Evolutionary conservation across 345 rosid species (phyloP).

Genomic region (Nephelium lappaceum): DNA sequence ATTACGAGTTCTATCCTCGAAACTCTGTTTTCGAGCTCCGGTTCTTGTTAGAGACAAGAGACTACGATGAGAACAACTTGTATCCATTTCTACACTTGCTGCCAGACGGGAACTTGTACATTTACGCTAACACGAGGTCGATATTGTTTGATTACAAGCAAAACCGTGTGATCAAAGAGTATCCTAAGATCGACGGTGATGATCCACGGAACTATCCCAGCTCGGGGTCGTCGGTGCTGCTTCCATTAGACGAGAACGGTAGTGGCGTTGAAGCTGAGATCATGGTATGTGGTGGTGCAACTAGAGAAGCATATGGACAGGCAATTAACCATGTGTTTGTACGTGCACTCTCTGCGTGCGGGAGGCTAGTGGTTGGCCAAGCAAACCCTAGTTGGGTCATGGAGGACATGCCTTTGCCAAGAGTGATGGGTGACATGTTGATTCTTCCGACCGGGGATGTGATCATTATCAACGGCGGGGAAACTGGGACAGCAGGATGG

Average conservation of each 20-base stretch:
- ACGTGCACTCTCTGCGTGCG: constrained; percentile 63
- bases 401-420: constrained; percentile 74
- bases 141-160: constrained; percentile 62
- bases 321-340: constrained; percentile 32
- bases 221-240: constrained; percentile 77
- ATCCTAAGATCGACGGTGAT: constrained; percentile 52
- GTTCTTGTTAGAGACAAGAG: constrained; percentile 56
- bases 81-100: constrained; percentile 85
- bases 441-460: constrained; percentile 73
- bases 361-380: constrained; percentile 53
- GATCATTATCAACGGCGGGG: constrained; percentile 68
- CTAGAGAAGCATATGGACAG: constrained; percentile 36
- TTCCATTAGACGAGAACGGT: constrained; percentile 64
- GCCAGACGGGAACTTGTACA: constrained; percentile 83
- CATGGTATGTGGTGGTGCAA: constrained; percentile 87
- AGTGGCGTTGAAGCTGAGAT: constrained; percentile 46
- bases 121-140: constrained; percentile 76
- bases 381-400: constrained; percentile 60
- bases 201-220: constrained; percentile 87
- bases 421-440: constrained; percentile 92
- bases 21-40: constrained; percentile 24
- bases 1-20: constrained; percentile 66
- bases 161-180: constrained; percentile 54
- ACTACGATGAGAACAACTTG: constrained; percentile 68
- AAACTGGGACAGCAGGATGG: constrained; percentile 77